Conservation (phyloP, 805 yeast genomes). For the Lachancea waltii region DNA sequence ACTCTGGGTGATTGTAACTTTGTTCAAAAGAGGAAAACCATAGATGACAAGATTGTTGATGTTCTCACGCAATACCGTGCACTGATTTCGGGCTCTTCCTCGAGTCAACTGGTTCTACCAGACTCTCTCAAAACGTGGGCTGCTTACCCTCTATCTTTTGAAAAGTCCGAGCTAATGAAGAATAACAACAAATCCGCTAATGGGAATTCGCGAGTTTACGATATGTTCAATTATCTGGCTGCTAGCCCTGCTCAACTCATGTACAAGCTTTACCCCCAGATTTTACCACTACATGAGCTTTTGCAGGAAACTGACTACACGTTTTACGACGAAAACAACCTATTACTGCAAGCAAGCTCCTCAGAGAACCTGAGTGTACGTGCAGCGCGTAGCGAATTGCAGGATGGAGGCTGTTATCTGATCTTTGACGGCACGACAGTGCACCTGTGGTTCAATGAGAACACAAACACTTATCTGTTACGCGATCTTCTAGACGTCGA, state of each 20-base stretch:
- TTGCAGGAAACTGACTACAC: constrained; percentile 48
- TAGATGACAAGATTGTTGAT: constrained; percentile 47
- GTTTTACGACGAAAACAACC: constrained; percentile 36
- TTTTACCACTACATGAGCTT: constrained; percentile 65
- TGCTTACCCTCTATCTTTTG: constrained; percentile 57
- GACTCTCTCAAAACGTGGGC: constrained; percentile 69
- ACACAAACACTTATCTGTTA: constrained; percentile 58
- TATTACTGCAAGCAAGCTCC: constrained; percentile 44
- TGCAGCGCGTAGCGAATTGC: constrained; percentile 32
- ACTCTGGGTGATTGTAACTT: constrained; percentile 39
- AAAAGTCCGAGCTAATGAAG: constrained; percentile 58
- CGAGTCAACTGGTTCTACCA: constrained; percentile 73
- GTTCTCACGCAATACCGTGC: constrained; percentile 55
- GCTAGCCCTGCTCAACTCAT: constrained; percentile 49
- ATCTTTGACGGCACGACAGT: constrained; percentile 61
- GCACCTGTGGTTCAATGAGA: constrained; percentile 61
- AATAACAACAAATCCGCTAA: constrained; percentile 33
- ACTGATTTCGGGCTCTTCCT: constrained; percentile 38
- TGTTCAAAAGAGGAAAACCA: constrained; percentile 44
- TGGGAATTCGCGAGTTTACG: constrained; percentile 60
- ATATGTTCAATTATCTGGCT: constrained; percentile 37
- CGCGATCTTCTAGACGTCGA: constrained; percentile 70
- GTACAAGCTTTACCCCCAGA: constrained; percentile 70
- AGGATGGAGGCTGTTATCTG: constrained; percentile 71
- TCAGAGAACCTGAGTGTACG: constrained; percentile 38